These are phyloP conservation scores for Alnus glutinosa DNA, from an alignment of 306 rosid genomes.

Conservation along the genomic window DNA sequence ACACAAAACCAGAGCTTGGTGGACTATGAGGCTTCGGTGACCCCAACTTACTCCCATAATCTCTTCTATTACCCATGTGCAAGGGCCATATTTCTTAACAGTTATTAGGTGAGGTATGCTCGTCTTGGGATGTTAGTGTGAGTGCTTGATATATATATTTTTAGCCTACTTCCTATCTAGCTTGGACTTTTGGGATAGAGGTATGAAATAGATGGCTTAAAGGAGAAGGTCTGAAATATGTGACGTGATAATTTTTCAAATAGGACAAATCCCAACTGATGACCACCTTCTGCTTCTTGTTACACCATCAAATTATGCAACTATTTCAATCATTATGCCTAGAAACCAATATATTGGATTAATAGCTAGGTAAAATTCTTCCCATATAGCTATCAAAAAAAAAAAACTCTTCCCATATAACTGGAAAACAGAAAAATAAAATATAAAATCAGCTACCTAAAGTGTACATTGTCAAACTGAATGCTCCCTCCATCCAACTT, in stretches of 20 bases:
- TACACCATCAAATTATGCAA: background rate
- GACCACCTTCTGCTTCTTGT: background rate
- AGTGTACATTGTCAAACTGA: conserved; percentile 73
- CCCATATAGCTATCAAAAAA: background rate
- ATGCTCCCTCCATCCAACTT: conserved; percentile 68
- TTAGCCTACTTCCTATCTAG: conserved; percentile 1
- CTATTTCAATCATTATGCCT: background rate
- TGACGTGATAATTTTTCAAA: background rate
- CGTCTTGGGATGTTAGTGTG: background rate
- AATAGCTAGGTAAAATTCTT: background rate
- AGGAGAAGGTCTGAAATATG: background rate
- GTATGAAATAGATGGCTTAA: background rate
- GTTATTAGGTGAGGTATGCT: background rate
- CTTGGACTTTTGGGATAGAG: background rate
- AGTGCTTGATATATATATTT: background rate
- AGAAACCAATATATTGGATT: background rate
- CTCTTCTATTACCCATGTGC: background rate
- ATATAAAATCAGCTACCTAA: conserved; percentile 55
- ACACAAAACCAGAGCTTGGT: background rate
- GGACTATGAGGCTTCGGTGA: background rate
- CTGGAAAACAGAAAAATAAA: conserved; percentile 7
- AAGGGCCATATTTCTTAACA: background rate
- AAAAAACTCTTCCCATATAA: background rate
- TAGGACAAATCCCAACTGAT: background rate
- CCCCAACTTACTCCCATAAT: background rate